A percentile compares a stretch with the other conserved stretches of the same genome.
These are phyloP conservation scores for Aspergillus kassunensis DNA, from an alignment of 495 filamentous ascomycete species.

Conservation along the genomic window DNA sequence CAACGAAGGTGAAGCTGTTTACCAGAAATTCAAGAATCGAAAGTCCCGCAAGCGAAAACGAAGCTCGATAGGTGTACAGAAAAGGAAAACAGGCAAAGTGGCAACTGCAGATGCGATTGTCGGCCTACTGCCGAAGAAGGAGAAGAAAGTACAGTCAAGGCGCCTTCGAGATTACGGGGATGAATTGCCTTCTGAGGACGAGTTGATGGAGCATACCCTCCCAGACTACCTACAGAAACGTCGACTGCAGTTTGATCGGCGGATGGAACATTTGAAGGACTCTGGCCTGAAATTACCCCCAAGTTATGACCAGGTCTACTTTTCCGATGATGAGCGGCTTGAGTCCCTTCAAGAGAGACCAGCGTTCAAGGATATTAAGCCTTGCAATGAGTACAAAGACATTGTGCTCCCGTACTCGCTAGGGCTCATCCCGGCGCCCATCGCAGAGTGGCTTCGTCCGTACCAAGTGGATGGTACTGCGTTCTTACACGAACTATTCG, in stretches of 20 bases:
- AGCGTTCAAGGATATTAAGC: conserved; percentile 57
- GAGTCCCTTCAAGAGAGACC: conserved; percentile 64
- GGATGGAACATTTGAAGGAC: conserved; percentile 54
- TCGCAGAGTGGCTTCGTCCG: conserved; percentile 87
- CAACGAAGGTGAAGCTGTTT: conserved; percentile 49
- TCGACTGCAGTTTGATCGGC: conserved; percentile 47
- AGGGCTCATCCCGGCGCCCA: conserved; percentile 82
- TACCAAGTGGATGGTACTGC: conserved; percentile 86
- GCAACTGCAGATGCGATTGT: conserved; percentile 25
- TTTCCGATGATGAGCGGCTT: conserved; percentile 77
- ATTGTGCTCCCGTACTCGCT: conserved; percentile 70
- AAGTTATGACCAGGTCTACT: conserved; percentile 73
- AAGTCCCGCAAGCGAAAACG: conserved; percentile 54
- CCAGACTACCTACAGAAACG: conserved; percentile 57
- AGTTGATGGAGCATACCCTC: conserved; percentile 54
- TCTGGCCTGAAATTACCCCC: conserved; percentile 76
- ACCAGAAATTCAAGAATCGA: conserved; percentile 56
- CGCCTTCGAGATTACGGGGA: conserved; percentile 36
- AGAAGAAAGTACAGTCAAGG: conserved; percentile 15
- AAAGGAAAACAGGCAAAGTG: conserved; percentile 36
- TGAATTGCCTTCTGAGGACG: conserved; percentile 46
- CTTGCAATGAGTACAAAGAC: conserved; percentile 67
- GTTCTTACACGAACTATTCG: conserved; percentile 86
- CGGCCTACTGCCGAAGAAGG: conserved; percentile 25
- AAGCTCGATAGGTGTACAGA: conserved; percentile 43